phyloP scores from a whole-genome alignment of 495 filamentous ascomycete species.

The Hypoxylon crocopeplum region DNA sequence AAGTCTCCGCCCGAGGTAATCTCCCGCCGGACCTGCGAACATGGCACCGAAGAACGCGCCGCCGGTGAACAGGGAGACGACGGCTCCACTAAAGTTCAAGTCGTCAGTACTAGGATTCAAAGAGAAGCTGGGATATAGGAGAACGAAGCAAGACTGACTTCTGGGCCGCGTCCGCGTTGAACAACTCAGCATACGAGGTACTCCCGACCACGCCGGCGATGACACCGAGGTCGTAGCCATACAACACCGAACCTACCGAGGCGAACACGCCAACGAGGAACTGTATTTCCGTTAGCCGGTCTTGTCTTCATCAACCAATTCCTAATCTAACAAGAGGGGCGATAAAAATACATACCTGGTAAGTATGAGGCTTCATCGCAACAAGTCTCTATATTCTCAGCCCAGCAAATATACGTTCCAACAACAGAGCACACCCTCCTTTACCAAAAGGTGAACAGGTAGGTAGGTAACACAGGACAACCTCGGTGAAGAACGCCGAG shows the following conservation, averaged over 20 bases:
- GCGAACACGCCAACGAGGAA: slow-evolving; percentile 69
- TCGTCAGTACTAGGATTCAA: slow-evolving; percentile 2
- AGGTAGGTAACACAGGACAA: no score
- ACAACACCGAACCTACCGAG: slow-evolving; percentile 67
- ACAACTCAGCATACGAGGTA: slow-evolving; percentile 56
- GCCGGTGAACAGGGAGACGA: slow-evolving; percentile 74
- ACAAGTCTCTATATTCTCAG: no score
- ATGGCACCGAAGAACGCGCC: slow-evolving; percentile 63
- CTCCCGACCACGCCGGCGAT: slow-evolving; percentile 66
- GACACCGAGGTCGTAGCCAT: slow-evolving; percentile 62
- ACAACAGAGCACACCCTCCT: no score
- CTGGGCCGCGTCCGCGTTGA: slow-evolving; percentile 60
- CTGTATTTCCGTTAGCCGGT: slow-evolving; percentile 34
- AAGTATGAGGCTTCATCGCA: slow-evolving; percentile 42
- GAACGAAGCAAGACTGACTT: slow-evolving; percentile 49
- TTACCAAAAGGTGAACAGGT: background rate
- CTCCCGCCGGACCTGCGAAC: slow-evolving; percentile 55
- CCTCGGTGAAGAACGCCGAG: no score
- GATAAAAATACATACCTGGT: slow-evolving; percentile 40
- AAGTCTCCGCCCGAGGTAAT: slow-evolving; percentile 52
- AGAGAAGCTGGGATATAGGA: background rate
- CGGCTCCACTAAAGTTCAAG: slow-evolving; percentile 58
- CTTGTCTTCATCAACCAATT: no score
- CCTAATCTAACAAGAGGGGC: no score
- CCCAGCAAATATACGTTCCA: no score